Percentiles rank a stretch among this genome's conserved stretches.
These are phyloP conservation scores for Dactylellina leptospora DNA, from an alignment of 2,329 filamentous ascomycete genomes.

Conservation along the genomic window DNA sequence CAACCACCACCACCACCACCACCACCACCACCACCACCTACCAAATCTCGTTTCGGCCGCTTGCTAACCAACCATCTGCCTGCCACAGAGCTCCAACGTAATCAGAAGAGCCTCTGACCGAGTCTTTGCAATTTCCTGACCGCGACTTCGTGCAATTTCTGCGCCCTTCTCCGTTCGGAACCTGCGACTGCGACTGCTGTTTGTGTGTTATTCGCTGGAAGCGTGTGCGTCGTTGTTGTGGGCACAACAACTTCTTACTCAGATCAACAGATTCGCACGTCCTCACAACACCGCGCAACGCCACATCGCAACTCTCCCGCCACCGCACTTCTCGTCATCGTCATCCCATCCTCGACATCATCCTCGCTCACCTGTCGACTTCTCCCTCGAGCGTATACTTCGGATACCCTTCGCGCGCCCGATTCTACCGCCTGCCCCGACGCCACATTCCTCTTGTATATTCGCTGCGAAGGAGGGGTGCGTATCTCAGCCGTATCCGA, in stretches of 20 bases:
- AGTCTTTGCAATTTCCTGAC: constrained; percentile 41
- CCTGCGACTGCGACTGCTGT: constrained; percentile 30
- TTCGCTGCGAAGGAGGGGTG: not conserved
- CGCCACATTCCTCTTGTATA: not conserved
- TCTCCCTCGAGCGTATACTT: no score
- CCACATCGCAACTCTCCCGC: constrained; percentile 13
- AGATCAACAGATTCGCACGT: constrained; percentile 27
- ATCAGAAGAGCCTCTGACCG: constrained; percentile 50
- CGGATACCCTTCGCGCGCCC: not conserved
- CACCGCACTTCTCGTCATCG: not conserved
- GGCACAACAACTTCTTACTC: constrained; percentile 33
- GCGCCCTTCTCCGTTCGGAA: constrained; percentile 14
- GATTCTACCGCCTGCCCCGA: not conserved
- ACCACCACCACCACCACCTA: constrained; percentile 11
- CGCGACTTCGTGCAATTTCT: constrained; percentile 30
- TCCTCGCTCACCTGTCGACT: not conserved
- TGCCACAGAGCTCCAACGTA: constrained; percentile 53
- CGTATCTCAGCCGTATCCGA: not conserved
- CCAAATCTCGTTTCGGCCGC: constrained; percentile 53
- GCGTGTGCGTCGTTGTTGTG: constrained; percentile 2
- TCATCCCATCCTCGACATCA: not conserved
- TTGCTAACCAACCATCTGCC: constrained; percentile 53
- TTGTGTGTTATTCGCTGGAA: not conserved
- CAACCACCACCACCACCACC: constrained; percentile 6
- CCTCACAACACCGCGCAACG: constrained; percentile 29